Percentiles rank a stretch among this genome's conserved stretches.
Evolutionary conservation across 257 asterid species (phyloP).

Genomic region (Ligustrum vulgare): DNA sequence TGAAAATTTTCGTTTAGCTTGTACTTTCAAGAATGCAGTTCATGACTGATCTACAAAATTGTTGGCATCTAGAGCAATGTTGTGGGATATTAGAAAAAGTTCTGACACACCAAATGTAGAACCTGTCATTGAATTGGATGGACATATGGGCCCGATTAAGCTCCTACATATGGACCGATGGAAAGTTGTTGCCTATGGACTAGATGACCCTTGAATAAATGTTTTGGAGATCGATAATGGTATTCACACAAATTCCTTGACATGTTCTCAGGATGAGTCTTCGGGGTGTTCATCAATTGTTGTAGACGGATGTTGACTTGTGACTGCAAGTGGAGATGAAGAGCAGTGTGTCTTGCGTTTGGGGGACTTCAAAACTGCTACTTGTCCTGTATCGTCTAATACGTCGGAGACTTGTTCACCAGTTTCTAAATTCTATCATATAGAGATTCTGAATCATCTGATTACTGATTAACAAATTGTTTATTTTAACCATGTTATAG

Average conservation of each 20-base stretch:
- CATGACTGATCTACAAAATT: constrained; percentile 11
- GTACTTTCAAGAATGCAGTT: neutral
- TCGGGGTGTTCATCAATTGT: constrained; percentile 72
- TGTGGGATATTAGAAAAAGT: constrained; percentile 68
- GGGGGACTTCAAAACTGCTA: constrained; percentile 54
- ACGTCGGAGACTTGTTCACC: constrained; percentile 24
- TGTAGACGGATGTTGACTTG: constrained; percentile 56
- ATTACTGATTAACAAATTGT: neutral
- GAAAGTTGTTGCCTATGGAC: constrained; percentile 72
- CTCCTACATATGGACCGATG: constrained; percentile 61
- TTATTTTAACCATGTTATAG: neutral
- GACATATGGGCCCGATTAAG: constrained; percentile 58
- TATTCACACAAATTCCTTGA: constrained; percentile 37
- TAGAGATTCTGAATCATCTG: constrained; percentile 40
- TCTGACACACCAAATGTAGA: constrained; percentile 31
- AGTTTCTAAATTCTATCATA: constrained; percentile 47
- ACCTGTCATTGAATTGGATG: constrained; percentile 50
- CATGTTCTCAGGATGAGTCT: constrained; percentile 16
- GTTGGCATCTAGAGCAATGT: constrained; percentile 47
- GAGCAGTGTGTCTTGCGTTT: constrained; percentile 17
- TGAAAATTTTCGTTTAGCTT: neutral
- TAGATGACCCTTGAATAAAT: constrained; percentile 39
- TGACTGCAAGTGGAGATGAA: constrained; percentile 32
- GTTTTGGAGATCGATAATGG: constrained; percentile 66
- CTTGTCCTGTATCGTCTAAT: constrained; percentile 21